Evolutionary conservation across 1,284 basidiomycete genomes (phyloP).

Genomic region (Afroboletus lepidellus): DNA sequence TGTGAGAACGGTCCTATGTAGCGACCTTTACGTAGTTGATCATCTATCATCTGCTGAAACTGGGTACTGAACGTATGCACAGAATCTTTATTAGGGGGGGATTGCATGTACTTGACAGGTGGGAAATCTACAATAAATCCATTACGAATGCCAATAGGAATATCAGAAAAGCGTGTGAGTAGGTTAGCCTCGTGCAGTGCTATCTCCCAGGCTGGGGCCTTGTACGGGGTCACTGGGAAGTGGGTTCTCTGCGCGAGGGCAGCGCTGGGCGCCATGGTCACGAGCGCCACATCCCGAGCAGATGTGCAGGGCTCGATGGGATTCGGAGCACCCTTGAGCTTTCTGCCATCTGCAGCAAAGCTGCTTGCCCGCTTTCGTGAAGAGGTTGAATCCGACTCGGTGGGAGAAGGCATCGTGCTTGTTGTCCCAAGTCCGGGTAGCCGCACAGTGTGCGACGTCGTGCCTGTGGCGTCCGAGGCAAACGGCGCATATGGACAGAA

Average conservation of each 20-base stretch:
- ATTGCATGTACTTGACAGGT: background rate
- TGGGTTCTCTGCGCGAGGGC: constrained; percentile 23
- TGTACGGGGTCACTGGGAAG: constrained; percentile 28
- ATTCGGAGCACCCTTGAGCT: background rate
- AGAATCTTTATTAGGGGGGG: background rate
- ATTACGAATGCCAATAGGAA: background rate
- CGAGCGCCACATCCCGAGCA: constrained; percentile 27
- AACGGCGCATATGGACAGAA: background rate
- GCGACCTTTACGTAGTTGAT: background rate
- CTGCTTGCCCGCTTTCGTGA: background rate
- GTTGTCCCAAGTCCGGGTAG: background rate
- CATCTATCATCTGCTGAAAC: background rate
- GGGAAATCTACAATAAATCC: background rate
- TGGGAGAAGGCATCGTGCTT: background rate
- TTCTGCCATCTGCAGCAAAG: constrained; percentile 14
- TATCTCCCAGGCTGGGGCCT: constrained; percentile 18
- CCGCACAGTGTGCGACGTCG: background rate
- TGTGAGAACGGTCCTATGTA: background rate
- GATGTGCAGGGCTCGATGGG: constrained; percentile 9
- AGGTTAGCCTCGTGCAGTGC: background rate
- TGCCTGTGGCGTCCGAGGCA: background rate
- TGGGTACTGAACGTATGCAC: accelerated
- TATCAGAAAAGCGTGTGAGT: background rate
- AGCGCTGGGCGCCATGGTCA: constrained; percentile 28
- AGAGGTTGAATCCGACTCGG: accelerated